Evolutionary conservation across 2,329 filamentous ascomycete species (phyloP).

Genomic region (Monosporascus sp.): DNA sequence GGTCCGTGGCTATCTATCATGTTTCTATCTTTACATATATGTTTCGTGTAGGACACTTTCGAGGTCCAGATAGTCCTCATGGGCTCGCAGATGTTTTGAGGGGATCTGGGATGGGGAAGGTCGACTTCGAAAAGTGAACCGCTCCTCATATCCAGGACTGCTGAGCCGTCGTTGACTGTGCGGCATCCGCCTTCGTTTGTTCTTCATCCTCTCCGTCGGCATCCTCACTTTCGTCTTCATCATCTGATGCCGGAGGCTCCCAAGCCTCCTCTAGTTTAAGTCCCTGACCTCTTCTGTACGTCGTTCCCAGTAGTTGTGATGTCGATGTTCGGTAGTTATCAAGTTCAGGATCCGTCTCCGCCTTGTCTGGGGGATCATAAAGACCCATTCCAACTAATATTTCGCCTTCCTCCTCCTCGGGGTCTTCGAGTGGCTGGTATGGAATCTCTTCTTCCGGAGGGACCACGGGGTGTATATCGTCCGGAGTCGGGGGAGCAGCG

Average conservation of each 20-base stretch:
- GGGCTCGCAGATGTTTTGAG: constrained; percentile 4
- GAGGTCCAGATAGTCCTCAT: constrained; percentile 9
- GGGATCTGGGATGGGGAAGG: too few relatives aligned
- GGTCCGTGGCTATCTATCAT: not conserved
- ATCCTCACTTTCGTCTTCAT: constrained; percentile 50
- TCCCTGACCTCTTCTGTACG: constrained; percentile 58
- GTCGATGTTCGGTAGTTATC: constrained; percentile 51
- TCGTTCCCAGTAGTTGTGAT: constrained; percentile 47
- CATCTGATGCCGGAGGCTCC: constrained; percentile 57
- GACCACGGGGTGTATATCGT: constrained; percentile 47
- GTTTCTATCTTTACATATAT: not conserved
- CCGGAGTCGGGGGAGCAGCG: constrained; percentile 54
- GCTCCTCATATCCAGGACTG: constrained; percentile 18
- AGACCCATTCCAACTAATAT: constrained; percentile 78
- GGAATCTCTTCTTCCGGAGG: constrained; percentile 44
- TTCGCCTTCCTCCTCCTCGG: constrained; percentile 52
- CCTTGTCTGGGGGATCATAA: constrained; percentile 65
- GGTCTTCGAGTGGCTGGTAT: constrained; percentile 45
- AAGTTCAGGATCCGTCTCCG: constrained; percentile 41
- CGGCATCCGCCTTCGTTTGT: constrained; percentile 23
- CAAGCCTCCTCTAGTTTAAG: constrained; percentile 77
- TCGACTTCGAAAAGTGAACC: not conserved
- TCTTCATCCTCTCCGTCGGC: constrained; percentile 33
- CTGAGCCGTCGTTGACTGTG: constrained; percentile 22
- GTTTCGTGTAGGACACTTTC: not conserved